Evolutionary conservation across 2,329 filamentous ascomycete genomes (phyloP).

Genomic region (Huntiella savannae): DNA sequence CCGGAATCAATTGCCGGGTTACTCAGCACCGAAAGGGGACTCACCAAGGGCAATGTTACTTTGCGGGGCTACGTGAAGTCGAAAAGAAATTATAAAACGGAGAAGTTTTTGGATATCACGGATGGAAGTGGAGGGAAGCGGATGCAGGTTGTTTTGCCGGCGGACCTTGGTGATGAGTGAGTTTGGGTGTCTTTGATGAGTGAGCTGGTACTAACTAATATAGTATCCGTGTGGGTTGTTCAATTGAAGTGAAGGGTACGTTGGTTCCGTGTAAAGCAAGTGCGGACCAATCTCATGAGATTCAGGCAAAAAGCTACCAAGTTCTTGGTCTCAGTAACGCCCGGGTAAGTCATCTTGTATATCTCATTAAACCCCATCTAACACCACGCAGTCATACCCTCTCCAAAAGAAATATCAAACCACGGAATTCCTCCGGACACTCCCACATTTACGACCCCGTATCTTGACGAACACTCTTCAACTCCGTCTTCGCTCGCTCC

Average conservation of each 20-base stretch:
- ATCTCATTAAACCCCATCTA: not conserved
- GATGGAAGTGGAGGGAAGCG: constrained; percentile 70
- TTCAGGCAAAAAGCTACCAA: constrained; percentile 51
- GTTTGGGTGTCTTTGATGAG: constrained; percentile 15
- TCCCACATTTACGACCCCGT: constrained; percentile 73
- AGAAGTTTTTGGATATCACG: constrained; percentile 66
- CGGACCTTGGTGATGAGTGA: constrained; percentile 53
- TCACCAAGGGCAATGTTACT: no score
- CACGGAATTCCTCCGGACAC: constrained; percentile 67
- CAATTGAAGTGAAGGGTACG: constrained; percentile 56
- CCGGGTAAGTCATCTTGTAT: constrained; percentile 35
- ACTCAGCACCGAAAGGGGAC: no score
- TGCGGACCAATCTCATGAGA: constrained; percentile 49
- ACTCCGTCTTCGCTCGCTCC: constrained; percentile 64
- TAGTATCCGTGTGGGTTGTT: constrained; percentile 66
- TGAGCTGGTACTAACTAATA: not conserved
- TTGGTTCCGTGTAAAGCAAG: constrained; percentile 55
- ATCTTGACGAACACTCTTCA: constrained; percentile 65
- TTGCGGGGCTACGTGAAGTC: constrained; percentile 55
- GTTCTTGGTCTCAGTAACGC: constrained; percentile 63
- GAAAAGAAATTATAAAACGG: constrained; percentile 66
- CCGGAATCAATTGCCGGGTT: no score
- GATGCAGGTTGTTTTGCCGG: constrained; percentile 63
- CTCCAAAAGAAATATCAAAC: constrained; percentile 95
- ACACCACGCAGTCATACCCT: constrained; percentile 50